phyloP scores from a whole-genome alignment of 1,139 yeast genomes.

The Candida anutae region DNA sequence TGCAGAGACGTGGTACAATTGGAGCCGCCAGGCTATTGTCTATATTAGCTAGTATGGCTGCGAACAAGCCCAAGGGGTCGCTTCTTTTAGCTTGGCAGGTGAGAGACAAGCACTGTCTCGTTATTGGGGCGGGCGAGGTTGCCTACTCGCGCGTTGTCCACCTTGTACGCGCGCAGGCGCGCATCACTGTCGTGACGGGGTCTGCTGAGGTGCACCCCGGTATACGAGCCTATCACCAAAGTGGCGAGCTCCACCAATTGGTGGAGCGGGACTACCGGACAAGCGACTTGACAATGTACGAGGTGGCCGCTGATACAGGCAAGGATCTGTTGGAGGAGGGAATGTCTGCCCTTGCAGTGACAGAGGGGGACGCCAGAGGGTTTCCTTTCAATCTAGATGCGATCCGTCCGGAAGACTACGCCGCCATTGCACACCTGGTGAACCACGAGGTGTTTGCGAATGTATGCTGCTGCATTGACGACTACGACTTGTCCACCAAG shows the following conservation, averaged over 20 bases:
- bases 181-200: constrained; percentile 61
- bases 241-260: constrained; percentile 38
- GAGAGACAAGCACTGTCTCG: constrained; percentile 54
- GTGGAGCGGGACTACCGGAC: constrained; percentile 33
- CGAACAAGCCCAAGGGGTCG: constrained; percentile 36
- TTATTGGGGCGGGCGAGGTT: constrained; percentile 79
- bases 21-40: not conserved
- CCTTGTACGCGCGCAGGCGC: constrained; percentile 61
- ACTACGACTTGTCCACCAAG: constrained; percentile 49
- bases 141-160: constrained; percentile 66
- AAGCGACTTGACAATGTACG: constrained; percentile 45
- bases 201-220: constrained; percentile 34
- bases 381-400: too few relatives aligned
- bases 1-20: too few relatives aligned
- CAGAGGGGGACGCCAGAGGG: constrained; percentile 6
- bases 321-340: not conserved
- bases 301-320: constrained; percentile 11
- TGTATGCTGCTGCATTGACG: constrained; percentile 73
- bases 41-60: not conserved
- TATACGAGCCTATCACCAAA: constrained; percentile 25
- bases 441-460: constrained; percentile 43
- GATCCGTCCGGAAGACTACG: constrained; percentile 21
- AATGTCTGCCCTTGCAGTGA: too few relatives aligned
- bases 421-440: constrained; percentile 25
- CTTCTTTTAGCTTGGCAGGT: constrained; percentile 71